phyloP scores from a whole-genome alignment of 768 basidiomycete genomes.

The Lentinula sp. region DNA sequence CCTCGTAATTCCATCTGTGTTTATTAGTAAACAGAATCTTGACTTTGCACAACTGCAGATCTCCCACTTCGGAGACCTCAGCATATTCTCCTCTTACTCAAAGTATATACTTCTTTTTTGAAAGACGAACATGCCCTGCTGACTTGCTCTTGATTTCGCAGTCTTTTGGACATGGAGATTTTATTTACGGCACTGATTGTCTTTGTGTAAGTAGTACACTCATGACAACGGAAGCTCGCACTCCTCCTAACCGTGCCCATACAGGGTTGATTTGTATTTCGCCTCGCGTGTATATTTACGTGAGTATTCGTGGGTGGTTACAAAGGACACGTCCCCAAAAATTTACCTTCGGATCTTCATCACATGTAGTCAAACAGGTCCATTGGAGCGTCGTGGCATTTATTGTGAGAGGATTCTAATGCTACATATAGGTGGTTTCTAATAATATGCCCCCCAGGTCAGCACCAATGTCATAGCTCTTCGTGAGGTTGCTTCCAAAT shows the following conservation, averaged over 20 bases:
- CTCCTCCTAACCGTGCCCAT: not conserved
- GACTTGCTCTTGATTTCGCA: not conserved
- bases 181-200: slow-evolving; percentile 1
- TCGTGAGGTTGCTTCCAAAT: not conserved
- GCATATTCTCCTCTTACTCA: not conserved
- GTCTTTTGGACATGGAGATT: not conserved
- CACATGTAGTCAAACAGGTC: slow-evolving; percentile 1
- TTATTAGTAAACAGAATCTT: not conserved
- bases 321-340: not conserved
- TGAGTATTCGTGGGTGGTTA: not conserved
- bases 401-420: not conserved
- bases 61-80: not conserved
- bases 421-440: not conserved
- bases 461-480: not conserved
- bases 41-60: not conserved
- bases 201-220: not conserved
- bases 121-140: not conserved
- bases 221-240: not conserved
- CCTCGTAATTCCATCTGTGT: not conserved
- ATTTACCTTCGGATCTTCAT: too few relatives aligned
- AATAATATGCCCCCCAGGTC: not conserved
- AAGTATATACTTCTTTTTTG: not conserved
- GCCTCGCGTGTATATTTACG: slow-evolving; percentile 3
- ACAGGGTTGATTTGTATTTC: slow-evolving; percentile 1
- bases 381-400: not conserved